A percentile compares a stretch with the other conserved stretches of the same genome.
phyloP scores from a whole-genome alignment of 2,329 filamentous ascomycete species.

The Fusarium nurragi region DNA sequence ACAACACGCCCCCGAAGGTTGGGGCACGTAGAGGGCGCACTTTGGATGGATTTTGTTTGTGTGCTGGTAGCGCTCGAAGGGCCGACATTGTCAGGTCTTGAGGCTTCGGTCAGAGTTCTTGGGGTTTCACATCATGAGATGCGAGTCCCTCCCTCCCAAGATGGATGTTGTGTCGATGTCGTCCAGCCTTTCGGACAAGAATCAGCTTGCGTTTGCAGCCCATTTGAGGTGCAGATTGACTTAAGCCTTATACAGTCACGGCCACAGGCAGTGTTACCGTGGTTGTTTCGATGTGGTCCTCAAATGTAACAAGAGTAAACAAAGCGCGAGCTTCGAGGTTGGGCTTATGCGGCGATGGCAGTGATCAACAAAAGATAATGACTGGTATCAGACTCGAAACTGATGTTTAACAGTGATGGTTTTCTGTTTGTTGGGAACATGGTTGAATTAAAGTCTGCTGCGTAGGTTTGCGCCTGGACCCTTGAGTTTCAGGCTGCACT shows the following conservation, averaged over 20 bases:
- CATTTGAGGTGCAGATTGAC: constrained; percentile 15
- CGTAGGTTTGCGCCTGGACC: constrained; percentile 25
- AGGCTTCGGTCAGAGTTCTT: constrained; percentile 14
- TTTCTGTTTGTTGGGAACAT: constrained; percentile 1
- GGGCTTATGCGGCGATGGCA: neutral
- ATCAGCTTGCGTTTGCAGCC: constrained; percentile 12
- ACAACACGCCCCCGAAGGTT: constrained; percentile 32
- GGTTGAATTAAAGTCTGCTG: constrained; percentile 18
- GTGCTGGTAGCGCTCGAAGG: constrained; percentile 16
- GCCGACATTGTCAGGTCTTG: constrained; percentile 17
- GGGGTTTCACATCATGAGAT: constrained; percentile 23
- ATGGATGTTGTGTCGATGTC: constrained; percentile 13
- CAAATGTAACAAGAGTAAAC: constrained; percentile 13
- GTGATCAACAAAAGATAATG: neutral
- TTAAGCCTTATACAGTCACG: constrained; percentile 12
- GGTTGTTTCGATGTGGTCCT: constrained; percentile 11
- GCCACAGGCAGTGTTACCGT: constrained; percentile 22
- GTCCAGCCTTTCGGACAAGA: constrained; percentile 4
- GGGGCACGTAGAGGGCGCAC: constrained; percentile 7
- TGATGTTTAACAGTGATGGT: constrained; percentile 9
- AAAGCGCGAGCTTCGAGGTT: neutral
- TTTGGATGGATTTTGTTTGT: constrained; percentile 1
- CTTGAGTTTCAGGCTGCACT: constrained; percentile 34
- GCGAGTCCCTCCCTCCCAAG: no score
- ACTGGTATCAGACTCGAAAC: neutral